These are phyloP conservation scores for Xylariaceae sp. DNA, from an alignment of 2,329 filamentous ascomycete species.

Conservation along the genomic window DNA sequence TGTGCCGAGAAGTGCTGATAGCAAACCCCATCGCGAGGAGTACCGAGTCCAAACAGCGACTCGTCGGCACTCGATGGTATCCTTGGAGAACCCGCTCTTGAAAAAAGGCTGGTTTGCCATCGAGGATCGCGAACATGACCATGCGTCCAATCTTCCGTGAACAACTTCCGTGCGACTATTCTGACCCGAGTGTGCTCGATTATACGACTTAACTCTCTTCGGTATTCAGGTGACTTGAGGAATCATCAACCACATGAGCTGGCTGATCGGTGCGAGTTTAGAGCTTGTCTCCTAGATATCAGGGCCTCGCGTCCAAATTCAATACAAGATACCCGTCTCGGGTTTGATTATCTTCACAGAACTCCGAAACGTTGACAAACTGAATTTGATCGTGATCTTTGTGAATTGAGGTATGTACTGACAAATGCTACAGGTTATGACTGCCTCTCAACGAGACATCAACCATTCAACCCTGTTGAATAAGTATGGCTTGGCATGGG, in stretches of 20 bases:
- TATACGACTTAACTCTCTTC: no score
- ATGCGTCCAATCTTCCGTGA: not conserved
- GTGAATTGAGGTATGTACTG: no score
- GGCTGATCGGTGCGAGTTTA: not conserved
- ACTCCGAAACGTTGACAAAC: no score
- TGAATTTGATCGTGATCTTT: no score
- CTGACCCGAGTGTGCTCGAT: no score
- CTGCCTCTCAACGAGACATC: no score
- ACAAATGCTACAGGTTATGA: no score
- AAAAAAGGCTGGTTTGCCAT: constrained; percentile 21
- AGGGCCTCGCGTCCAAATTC: not conserved
- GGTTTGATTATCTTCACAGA: not conserved
- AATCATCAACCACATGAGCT: not conserved
- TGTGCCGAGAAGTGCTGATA: constrained; percentile 99
- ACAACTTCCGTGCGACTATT: not conserved
- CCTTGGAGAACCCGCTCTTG: constrained; percentile 9
- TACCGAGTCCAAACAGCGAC: constrained; percentile 30
- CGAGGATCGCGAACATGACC: constrained; percentile 36
- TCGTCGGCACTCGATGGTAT: constrained; percentile 31
- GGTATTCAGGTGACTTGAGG: no score
- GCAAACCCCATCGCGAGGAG: constrained; percentile 41
- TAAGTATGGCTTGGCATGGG: no score
- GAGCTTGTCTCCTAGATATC: not conserved
- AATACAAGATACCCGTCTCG: not conserved
- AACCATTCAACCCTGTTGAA: no score